A percentile compares a stretch with the other conserved stretches of the same genome.
phyloP scores from a whole-genome alignment of 164 flowering plant species.

The Litsea cubeba region DNA sequence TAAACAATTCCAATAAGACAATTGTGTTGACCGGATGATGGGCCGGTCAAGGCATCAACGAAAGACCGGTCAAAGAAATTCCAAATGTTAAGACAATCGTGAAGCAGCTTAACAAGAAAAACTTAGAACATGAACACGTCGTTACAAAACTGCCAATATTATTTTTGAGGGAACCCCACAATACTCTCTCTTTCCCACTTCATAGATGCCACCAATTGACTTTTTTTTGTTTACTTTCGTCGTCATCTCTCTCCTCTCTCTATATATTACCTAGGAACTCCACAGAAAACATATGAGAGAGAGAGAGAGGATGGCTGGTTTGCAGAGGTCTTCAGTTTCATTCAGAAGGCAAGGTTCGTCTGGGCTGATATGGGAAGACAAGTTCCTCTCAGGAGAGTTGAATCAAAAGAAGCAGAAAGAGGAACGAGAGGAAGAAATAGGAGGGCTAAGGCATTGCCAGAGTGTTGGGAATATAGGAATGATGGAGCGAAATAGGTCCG shows the following conservation, averaged over 20 bases:
- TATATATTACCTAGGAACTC: not conserved
- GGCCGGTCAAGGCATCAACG: not conserved
- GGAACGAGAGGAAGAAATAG: slow-evolving; percentile 9
- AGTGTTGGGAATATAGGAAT: slow-evolving; percentile 2
- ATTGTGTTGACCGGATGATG: not conserved
- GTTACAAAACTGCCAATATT: not conserved
- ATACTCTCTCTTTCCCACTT: not conserved
- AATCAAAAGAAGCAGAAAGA: slow-evolving; percentile 12
- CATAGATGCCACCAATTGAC: not conserved
- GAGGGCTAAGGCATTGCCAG: slow-evolving; percentile 12
- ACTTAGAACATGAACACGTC: no score
- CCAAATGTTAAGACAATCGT: not conserved
- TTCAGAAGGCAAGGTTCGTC: slow-evolving; percentile 87
- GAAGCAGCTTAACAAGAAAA: not conserved
- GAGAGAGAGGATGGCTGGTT: slow-evolving; percentile 34
- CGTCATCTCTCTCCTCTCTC: not conserved
- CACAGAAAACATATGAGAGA: not conserved
- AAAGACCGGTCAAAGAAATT: not conserved
- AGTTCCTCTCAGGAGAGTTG: slow-evolving; percentile 38
- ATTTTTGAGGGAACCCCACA: not conserved
- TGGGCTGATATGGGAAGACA: slow-evolving; percentile 79
- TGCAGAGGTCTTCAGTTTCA: slow-evolving; percentile 64
- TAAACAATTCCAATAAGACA: not conserved
- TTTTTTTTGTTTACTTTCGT: not conserved
- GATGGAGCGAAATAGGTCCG: slow-evolving; percentile 35